These are phyloP conservation scores for Arthrobotrys pseudoclavata DNA, from an alignment of 2,329 filamentous ascomycete genomes.

Conservation along the genomic window DNA sequence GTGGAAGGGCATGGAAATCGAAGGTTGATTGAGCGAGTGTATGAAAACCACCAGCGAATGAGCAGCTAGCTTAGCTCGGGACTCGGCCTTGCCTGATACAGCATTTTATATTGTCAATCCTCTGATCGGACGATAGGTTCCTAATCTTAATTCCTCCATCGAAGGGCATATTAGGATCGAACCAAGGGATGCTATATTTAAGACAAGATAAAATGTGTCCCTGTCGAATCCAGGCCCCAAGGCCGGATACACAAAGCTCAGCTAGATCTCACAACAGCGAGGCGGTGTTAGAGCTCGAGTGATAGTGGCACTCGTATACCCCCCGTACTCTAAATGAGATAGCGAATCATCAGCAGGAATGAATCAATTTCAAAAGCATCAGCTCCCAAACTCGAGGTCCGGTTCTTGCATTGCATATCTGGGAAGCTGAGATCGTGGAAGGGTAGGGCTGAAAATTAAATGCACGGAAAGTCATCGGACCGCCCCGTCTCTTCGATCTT, in stretches of 20 bases:
- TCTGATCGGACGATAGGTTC: slow-evolving; percentile 31
- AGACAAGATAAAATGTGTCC: not conserved
- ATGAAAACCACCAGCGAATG: slow-evolving; percentile 35
- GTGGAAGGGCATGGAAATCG: slow-evolving; percentile 45
- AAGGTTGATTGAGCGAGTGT: not conserved
- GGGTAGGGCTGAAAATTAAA: slow-evolving; percentile 4
- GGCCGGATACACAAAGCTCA: slow-evolving; percentile 9
- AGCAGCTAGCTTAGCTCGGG: slow-evolving; percentile 22
- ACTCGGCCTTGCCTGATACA: slow-evolving; percentile 26
- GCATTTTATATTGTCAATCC: slow-evolving; percentile 9
- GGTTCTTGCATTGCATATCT: not conserved
- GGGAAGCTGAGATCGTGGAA: not conserved
- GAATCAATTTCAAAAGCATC: not conserved
- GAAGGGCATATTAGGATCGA: not conserved
- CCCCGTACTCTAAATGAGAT: not conserved
- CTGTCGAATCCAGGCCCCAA: slow-evolving; percentile 5
- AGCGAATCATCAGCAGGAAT: slow-evolving; percentile 9
- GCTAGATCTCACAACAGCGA: slow-evolving; percentile 1
- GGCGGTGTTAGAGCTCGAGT: no score
- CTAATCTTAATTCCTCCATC: not conserved
- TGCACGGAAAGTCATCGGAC: slow-evolving; percentile 8
- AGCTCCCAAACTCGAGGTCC: not conserved
- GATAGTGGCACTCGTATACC: no score
- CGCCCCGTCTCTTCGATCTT: not conserved
- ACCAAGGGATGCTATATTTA: not conserved